phyloP scores from a whole-genome alignment of 371 early-diverging fungal species.

The Rhizopus delemar region DNA sequence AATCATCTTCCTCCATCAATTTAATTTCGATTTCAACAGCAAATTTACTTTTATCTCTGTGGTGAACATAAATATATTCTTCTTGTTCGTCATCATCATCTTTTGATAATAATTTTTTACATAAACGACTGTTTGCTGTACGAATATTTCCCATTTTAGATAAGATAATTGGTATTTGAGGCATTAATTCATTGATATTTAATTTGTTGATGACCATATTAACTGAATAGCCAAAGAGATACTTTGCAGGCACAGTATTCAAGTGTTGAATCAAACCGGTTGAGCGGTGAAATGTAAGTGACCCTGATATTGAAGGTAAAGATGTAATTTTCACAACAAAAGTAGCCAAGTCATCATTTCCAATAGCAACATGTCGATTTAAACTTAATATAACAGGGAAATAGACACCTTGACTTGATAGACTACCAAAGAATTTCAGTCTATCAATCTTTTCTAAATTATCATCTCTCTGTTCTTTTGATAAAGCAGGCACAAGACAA shows the following conservation, averaged over 20 bases:
- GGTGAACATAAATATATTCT: constrained; percentile 52
- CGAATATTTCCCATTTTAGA: constrained; percentile 13
- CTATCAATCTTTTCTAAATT: constrained; percentile 54
- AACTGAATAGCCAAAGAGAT: constrained; percentile 63
- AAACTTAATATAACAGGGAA: constrained; percentile 65
- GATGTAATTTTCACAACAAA: constrained; percentile 56
- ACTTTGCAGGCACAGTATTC: constrained; percentile 67
- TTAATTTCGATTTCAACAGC: constrained; percentile 64
- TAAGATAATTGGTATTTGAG: constrained; percentile 48
- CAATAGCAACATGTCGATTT: constrained; percentile 23
- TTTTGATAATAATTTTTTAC: constrained; percentile 26
- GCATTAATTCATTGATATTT: constrained; percentile 55
- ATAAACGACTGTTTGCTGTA: constrained; percentile 29
- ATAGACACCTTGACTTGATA: constrained; percentile 55
- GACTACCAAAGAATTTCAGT: constrained; percentile 64
- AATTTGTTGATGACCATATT: constrained; percentile 46
- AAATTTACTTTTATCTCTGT: constrained; percentile 64
- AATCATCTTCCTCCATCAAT: constrained; percentile 40
- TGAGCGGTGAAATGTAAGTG: constrained; percentile 50
- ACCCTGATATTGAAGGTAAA: constrained; percentile 65
- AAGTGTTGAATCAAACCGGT: constrained; percentile 55
- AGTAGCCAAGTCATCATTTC: constrained; percentile 12
- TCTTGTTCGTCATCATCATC: constrained; percentile 1
- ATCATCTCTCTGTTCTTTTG: constrained; percentile 14
- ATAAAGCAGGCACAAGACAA: constrained; percentile 46